Evolutionary conservation across 805 yeast genomes (phyloP).

Genomic region (Isabelozyma rhagii): DNA sequence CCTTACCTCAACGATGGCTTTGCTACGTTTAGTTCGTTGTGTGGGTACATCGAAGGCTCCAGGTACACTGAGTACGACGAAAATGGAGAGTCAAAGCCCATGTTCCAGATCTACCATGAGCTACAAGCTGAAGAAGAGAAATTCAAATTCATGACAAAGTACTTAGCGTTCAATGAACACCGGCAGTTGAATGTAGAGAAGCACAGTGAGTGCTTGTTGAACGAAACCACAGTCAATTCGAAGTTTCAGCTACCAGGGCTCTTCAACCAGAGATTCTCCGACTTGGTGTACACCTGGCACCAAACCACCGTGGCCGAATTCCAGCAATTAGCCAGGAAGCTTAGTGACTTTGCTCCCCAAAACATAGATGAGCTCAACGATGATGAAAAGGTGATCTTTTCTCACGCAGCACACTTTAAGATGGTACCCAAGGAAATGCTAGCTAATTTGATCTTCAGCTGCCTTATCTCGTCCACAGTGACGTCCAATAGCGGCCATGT

Average conservation of each 20-base stretch:
- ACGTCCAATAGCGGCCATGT: constrained; percentile 12
- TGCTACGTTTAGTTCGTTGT: constrained; percentile 8
- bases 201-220: constrained; percentile 6
- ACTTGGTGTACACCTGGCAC: neutral
- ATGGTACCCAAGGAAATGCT: constrained; percentile 11
- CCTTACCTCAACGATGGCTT: constrained; percentile 4
- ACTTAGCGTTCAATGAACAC: constrained; percentile 16
- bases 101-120: constrained; percentile 20
- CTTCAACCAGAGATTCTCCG: constrained; percentile 1
- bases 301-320: constrained; percentile 1
- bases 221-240: neutral
- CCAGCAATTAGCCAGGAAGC: neutral
- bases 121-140: constrained; percentile 8
- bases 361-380: neutral
- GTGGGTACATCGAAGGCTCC: constrained; percentile 17
- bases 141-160: constrained; percentile 19
- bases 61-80: constrained; percentile 10
- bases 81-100: neutral
- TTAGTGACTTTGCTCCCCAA: no score
- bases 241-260: constrained; percentile 1
- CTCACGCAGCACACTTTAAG: constrained; percentile 9
- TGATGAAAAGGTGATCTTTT: constrained; percentile 5
- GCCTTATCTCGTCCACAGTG: constrained; percentile 15
- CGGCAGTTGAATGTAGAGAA: constrained; percentile 30
- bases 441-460: constrained; percentile 14